A percentile compares a stretch with the other conserved stretches of the same genome.
Evolutionary conservation across 805 yeast genomes (phyloP).

Genomic region (Saccharomycopsis javanensis): DNA sequence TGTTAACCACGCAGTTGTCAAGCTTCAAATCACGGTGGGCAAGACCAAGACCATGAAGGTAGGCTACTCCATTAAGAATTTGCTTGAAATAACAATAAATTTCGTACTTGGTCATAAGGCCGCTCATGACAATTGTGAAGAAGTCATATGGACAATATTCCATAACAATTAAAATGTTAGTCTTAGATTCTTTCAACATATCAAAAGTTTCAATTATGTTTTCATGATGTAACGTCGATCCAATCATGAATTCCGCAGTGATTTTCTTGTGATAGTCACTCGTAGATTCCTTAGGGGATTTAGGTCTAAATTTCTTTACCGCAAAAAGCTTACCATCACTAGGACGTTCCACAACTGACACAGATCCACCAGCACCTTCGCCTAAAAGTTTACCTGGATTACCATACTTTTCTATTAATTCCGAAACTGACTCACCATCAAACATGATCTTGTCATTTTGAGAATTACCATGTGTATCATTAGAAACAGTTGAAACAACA

Average conservation of each 20-base stretch:
- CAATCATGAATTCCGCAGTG: slow-evolving; percentile 80
- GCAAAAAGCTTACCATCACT: slow-evolving; percentile 69
- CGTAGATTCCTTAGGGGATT: slow-evolving; percentile 58
- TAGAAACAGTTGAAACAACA: neutral
- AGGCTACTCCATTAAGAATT: slow-evolving; percentile 60
- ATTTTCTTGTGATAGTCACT: slow-evolving; percentile 76
- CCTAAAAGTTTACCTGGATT: slow-evolving; percentile 72
- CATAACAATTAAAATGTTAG: slow-evolving; percentile 73
- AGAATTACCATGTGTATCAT: slow-evolving; percentile 14
- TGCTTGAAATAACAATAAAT: slow-evolving; percentile 76
- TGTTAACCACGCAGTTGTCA: slow-evolving; percentile 74
- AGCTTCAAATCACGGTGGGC: slow-evolving; percentile 78
- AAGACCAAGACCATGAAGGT: slow-evolving; percentile 66
- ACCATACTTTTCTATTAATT: slow-evolving; percentile 49
- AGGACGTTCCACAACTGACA: slow-evolving; percentile 59
- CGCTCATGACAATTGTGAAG: slow-evolving; percentile 82
- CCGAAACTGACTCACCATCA: slow-evolving; percentile 37
- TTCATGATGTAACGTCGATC: slow-evolving; percentile 76
- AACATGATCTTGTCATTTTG: slow-evolving; percentile 24
- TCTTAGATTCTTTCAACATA: slow-evolving; percentile 54
- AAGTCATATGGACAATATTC: slow-evolving; percentile 80
- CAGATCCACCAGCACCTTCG: slow-evolving; percentile 85
- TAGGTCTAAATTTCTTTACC: slow-evolving; percentile 73
- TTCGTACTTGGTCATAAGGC: slow-evolving; percentile 71
- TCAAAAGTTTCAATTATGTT: slow-evolving; percentile 73